Base-by-base conservation (phyloP, 2,329 filamentous ascomycete genomes). In the Colletotrichum limetticola region DNA sequence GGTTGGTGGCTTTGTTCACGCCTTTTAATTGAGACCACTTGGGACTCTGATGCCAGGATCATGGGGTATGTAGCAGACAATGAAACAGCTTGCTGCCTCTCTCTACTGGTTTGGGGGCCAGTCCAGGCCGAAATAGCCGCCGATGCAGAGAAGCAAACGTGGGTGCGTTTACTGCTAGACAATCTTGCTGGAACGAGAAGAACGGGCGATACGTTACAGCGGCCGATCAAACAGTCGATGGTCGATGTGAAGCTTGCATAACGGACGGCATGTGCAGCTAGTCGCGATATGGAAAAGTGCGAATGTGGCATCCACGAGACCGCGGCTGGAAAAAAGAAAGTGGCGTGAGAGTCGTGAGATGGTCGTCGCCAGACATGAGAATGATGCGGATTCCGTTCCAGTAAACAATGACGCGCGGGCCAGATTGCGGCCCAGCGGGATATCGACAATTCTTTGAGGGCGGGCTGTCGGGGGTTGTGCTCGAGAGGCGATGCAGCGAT, bases 321-420 rank as follows among this genome's bases (percentile, higher is more conserved):
- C 32, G 28, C 32, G n/a, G n/a, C 5, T 8, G 58, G n/a, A 32
- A 63, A 26, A 63, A 69, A 53, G 14, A 30, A 59, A 69, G 58
- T 63, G 65, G 69, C 42, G 58, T 37, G 52, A 35, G 37, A 42
- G n/a, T 37, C 5, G 60, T 24, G 59, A 30, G 53, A 22, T 35
- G n/a, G 66, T n/a, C 19, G 59, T 22, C 46, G 65, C 37, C 37
- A 72, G 69, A 72, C 68, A 72, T 64, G 65, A 55, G 52, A 57
- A 72, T 69, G 69, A 69, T 69, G 65, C 58, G 46, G 55, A 58
- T 57, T n/a, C 56, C 66, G 53, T 68, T 58, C 69, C 65, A 59
- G 53, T 26, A 19, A 32, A 63, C 57, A 42, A 68, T 49, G 30
- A 11, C 28, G 35, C 49, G 57, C 57, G 5, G 30, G 37, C 14